phyloP scores from a whole-genome alignment of 2,329 filamentous ascomycete species.

The Colletotrichum lentis region DNA sequence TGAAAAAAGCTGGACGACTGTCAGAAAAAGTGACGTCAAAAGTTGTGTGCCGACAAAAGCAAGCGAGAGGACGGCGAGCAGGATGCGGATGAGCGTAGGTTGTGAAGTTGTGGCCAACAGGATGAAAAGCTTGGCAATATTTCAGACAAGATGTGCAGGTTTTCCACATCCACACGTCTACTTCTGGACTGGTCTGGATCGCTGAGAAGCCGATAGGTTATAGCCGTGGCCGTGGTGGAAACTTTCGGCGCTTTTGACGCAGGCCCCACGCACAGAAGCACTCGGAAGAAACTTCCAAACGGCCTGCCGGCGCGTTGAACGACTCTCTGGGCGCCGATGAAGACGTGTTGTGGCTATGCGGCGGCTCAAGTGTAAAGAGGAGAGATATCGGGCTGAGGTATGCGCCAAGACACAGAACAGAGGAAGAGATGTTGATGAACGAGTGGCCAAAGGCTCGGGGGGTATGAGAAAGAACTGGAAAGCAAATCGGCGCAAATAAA shows the following conservation, averaged over 20 bases:
- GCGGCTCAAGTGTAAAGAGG: not conserved
- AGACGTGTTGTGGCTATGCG: not conserved
- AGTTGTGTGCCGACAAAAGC: not conserved
- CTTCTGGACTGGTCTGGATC: constrained; percentile 16
- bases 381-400: not conserved
- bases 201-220: not conserved
- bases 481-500: no score
- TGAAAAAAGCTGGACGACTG: constrained; percentile 75
- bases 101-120: constrained; percentile 11
- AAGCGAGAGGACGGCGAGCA: not conserved
- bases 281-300: constrained; percentile 1
- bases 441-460: not conserved
- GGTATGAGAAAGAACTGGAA: constrained; percentile 10
- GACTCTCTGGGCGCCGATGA: constrained; percentile 9
- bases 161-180: not conserved
- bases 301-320: constrained; percentile 15
- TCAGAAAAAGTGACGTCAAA: constrained; percentile 30
- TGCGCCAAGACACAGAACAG: constrained; percentile 8
- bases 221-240: constrained; percentile 13
- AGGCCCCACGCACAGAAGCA: constrained; percentile 36
- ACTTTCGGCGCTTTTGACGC: constrained; percentile 25
- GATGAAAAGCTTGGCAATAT: constrained; percentile 24
- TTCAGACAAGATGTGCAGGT: constrained; percentile 24
- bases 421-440: constrained; percentile 1
- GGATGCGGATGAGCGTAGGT: not conserved